Evolutionary conservation across 2,329 filamentous ascomycete genomes (phyloP).

Genomic region (Cladosporium sp.): DNA sequence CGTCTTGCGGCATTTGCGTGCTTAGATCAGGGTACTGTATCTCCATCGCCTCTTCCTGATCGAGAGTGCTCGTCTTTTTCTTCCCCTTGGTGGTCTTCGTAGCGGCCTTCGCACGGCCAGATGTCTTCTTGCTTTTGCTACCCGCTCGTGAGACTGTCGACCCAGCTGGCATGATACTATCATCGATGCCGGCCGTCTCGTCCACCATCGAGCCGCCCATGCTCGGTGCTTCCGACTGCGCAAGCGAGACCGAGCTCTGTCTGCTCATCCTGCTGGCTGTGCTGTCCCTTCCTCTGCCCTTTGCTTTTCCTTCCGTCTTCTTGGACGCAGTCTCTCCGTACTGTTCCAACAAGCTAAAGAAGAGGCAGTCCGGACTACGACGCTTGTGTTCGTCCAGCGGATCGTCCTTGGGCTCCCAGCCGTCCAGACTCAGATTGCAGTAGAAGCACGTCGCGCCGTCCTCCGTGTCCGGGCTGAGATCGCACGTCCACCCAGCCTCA

Average conservation of each 20-base stretch:
- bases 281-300: slow-evolving; percentile 28
- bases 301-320: slow-evolving; percentile 15
- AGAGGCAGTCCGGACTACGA: slow-evolving; percentile 71
- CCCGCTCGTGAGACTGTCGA: slow-evolving; percentile 21
- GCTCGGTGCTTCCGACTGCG: slow-evolving; percentile 21
- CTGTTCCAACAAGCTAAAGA: slow-evolving; percentile 63
- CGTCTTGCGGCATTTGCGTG: slow-evolving; percentile 13
- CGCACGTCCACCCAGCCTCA: slow-evolving; percentile 90
- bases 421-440: slow-evolving; percentile 82
- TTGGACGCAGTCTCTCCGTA: slow-evolving; percentile 23
- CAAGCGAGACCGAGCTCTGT: slow-evolving; percentile 31
- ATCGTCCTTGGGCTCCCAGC: slow-evolving; percentile 90
- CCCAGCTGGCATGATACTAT: slow-evolving; percentile 46
- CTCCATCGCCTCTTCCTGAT: slow-evolving; percentile 14
- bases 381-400: slow-evolving; percentile 84
- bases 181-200: slow-evolving; percentile 41
- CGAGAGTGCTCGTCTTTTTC: slow-evolving; percentile 20
- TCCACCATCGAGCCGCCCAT: slow-evolving; percentile 15
- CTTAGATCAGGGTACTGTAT: slow-evolving; percentile 16
- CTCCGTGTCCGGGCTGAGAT: slow-evolving; percentile 65
- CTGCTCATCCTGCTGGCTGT: slow-evolving; percentile 57
- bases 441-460: slow-evolving; percentile 90
- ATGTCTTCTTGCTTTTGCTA: slow-evolving; percentile 29
- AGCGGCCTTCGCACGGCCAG: slow-evolving; percentile 36
- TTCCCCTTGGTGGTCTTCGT: slow-evolving; percentile 29